Evolutionary conservation across 495 filamentous ascomycete genomes (phyloP), one percentile per base, ranked within the genome.

Genomic region (Podospora pseudoanserina): DNA sequence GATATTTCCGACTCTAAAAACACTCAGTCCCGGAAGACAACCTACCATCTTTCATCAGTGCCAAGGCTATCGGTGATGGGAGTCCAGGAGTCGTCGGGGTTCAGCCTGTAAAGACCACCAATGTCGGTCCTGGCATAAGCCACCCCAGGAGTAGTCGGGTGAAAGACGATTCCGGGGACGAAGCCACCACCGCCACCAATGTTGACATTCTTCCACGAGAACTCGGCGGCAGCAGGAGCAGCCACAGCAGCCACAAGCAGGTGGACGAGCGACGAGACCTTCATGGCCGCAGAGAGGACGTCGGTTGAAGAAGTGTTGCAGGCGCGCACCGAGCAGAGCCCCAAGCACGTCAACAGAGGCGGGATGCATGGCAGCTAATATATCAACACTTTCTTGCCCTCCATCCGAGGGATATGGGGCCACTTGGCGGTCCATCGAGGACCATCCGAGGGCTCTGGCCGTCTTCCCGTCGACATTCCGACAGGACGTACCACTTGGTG

Each of bases 51-150:
- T 15, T 74, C 77, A 59, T 86, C 71, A 18, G 84, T 82, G 18
- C 75, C 73, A 23, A 86, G 76, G 57, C 75, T 79, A 69, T 89
- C 87, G 5, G 82, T 84, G 44, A 89, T 65, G 6, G 87, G 73
- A 16, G 83, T 87, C 87, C 87, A 89, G 5, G 82, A 84, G 70
- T 87, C 84, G 64, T 77, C 72, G 5, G 79, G 18, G 64, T 87
- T 86, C 61, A 87, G 77, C 60, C 82, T 78, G 72, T 90, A 90
- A 19, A 85, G 76, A 26, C 87, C 86, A 7, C 87, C 87, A 71
- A 90, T 89, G 68, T 90, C 87, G 3, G 86, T 87, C 27, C 87
- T 79, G 44, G 85, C 84, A 70, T 89, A 89, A 0, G 85, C 86
- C 18, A 89, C 75, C 7, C 86, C 85, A 66, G 84, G 84, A 13